Evolutionary conservation across 169 alveolate genomes (phyloP), one percentile per base, ranked within the genome.

Genomic region (Plasmodium knowlesi): DNA sequence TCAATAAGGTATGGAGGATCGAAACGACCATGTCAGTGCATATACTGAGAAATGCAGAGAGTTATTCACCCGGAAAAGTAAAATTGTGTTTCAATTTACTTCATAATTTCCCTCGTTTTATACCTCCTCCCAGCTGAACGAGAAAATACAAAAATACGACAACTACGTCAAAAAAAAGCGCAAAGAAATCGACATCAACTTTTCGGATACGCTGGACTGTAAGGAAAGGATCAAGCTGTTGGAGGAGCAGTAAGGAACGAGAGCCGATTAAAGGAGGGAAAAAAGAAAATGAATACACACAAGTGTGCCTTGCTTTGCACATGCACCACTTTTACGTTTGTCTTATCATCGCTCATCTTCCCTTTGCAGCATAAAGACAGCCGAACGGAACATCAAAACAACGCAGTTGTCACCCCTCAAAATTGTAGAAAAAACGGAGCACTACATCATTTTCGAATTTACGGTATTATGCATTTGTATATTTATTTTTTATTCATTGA

Each of bases 121-220:
- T 5, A 28, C 12, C 25, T 9, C 25, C 37, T 50, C 57, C 34
- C 37, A 85, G 93, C 34, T 85, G 32, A 85, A 46, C 37, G 93
- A 88, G 61, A 88, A 88, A 54, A 88, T 88, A 32, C 78, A 88
- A 78, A 88, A 88, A 28, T 88, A 88, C 67, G 93, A 88, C 73
- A 88, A 76, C 32, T 88, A 78, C 39, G 73, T 88, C 88, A 88
- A 88, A 78, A 88, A 34, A 46, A 88, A 88, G 82, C 54, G 93
- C 43, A 88, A 88, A 78, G 93, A 88, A 88, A 88, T 88, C 5
- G 93, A 88, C 88, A 88, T 88, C 25, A 78, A 88, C 61, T 88
- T 88, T 76, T 50, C 93, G 10, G 93, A 78, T n/a, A 34, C 79
- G n/a, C 32, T 78, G 8, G 93, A 88, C 10, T 74, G 93, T 82